These are phyloP conservation scores for Eleusine indica DNA, from an alignment of 176 grass and related monocot species.

Conservation along the genomic window DNA sequence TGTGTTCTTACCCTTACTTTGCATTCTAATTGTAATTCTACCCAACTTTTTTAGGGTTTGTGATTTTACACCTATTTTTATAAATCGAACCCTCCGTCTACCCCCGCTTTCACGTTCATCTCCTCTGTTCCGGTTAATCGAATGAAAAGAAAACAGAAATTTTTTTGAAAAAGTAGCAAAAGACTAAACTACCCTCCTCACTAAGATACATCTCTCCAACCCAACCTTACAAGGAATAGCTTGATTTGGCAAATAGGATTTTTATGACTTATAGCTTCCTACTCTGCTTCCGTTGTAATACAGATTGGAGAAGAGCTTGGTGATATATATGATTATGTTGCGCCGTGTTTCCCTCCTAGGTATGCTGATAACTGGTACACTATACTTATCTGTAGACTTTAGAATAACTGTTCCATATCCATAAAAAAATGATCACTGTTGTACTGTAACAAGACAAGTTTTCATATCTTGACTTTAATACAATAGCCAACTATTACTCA, in stretches of 20 bases:
- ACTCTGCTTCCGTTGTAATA: slow-evolving; percentile 40
- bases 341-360: slow-evolving; percentile 99
- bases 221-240: background rate
- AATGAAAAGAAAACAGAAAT: no score
- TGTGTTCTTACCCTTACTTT: no score
- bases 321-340: slow-evolving; percentile 99
- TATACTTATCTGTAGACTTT: slow-evolving; percentile 21
- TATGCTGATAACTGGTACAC: slow-evolving; percentile 41
- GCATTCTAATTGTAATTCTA: no score
- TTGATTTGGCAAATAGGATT: slow-evolving; percentile 25
- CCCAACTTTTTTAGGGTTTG: no score
- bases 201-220: no score
- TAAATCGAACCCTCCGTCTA: no score
- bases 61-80: no score
- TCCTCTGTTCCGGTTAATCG: no score
- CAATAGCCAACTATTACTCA: background rate
- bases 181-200: no score
- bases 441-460: slow-evolving; percentile 8
- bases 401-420: slow-evolving; percentile 20
- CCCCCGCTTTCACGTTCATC: no score
- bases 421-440: slow-evolving; percentile 9
- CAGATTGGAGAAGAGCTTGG: slow-evolving; percentile 98
- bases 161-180: no score
- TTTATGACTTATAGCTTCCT: slow-evolving; percentile 8
- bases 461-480: background rate